Percentiles rank a stretch among this genome's conserved stretches.
Evolutionary conservation across 2,329 filamentous ascomycete species (phyloP).

Genomic region (Bipolaris zeicola): DNA sequence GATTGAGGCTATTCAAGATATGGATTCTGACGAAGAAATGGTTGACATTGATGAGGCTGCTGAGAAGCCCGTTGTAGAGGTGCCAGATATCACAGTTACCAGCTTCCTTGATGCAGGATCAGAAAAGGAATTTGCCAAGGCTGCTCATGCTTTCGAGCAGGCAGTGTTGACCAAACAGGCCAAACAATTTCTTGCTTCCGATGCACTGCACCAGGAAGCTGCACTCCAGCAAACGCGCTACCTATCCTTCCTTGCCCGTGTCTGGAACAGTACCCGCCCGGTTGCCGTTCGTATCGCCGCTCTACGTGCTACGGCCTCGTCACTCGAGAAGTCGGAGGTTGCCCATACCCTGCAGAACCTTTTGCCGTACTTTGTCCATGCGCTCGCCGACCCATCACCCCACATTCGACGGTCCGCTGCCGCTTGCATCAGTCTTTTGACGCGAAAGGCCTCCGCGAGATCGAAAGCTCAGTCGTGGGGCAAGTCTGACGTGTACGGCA

Average conservation of each 20-base stretch:
- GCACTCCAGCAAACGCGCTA: slow-evolving; percentile 69
- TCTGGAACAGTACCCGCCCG: slow-evolving; percentile 75
- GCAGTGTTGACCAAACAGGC: slow-evolving; percentile 31
- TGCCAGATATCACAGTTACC: slow-evolving; percentile 33
- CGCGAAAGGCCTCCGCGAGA: slow-evolving; percentile 20
- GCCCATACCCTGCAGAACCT: slow-evolving; percentile 75
- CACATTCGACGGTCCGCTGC: slow-evolving; percentile 78
- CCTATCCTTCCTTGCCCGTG: slow-evolving; percentile 74
- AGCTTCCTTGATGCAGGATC: slow-evolving; percentile 35
- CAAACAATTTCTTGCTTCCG: slow-evolving; percentile 57
- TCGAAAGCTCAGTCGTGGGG: slow-evolving; percentile 30
- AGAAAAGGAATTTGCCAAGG: slow-evolving; percentile 37
- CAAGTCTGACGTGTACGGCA: slow-evolving; percentile 63
- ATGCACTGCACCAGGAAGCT: slow-evolving; percentile 60
- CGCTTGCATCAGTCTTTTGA: slow-evolving; percentile 59
- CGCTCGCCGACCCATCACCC: slow-evolving; percentile 75
- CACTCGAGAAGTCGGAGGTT: slow-evolving; percentile 41
- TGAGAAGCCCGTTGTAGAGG: slow-evolving; percentile 19
- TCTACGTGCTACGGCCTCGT: slow-evolving; percentile 59
- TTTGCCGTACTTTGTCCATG: slow-evolving; percentile 79
- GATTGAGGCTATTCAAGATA: slow-evolving; percentile 10
- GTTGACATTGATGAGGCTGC: slow-evolving; percentile 51
- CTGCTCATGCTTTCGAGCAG: slow-evolving; percentile 35
- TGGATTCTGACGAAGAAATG: slow-evolving; percentile 57
- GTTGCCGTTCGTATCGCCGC: slow-evolving; percentile 71